Base-by-base conservation (phyloP, 495 filamentous ascomycete species). In the Talaromyces thailandensis region DNA sequence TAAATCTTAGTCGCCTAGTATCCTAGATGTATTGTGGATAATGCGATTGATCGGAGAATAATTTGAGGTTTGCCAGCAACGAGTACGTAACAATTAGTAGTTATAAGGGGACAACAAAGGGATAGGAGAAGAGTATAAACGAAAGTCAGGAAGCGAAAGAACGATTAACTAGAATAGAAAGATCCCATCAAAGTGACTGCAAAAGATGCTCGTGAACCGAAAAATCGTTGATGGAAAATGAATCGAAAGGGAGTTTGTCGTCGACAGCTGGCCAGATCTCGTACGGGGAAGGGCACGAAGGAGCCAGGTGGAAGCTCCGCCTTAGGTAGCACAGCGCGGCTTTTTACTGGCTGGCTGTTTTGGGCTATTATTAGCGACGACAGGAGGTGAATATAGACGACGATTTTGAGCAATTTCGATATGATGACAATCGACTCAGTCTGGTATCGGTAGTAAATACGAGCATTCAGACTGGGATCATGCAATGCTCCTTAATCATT, bases 81-180 rank as follows among this genome's bases (percentile, higher is more conserved):
- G 61, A 52, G 63, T 62, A 71, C 58, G 25, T 2, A 28, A 25
- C 16, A 9, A 60, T 40, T 60, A 37, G n/a, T 58, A 31, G 18
- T 62, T 65, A 66, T 60, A 60, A 64, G 62, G 62, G 66, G 69
- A 69, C 70, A 64, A 59, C 52, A 62, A 64, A 65, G 65, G 69
- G 68, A 70, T 70, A 66, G 66, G 62, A 66, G 65, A 70, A 56
- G 65, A 62, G 65, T 66, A 68, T 73, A 74, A 80, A 75, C 68
- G 72, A 76, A 71, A 71, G 75, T 71, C 66, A 66, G 65, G 64
- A 65, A 66, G 55, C 55, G 55, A 57, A 56, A 35, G 18, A 35
- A 57, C 18, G 23, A 23, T 57, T 25, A 57, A 63, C 35, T 63
- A 72, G 63, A 69, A 58, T 26, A 55, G 62, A 66, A 63, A 68